phyloP scores from a whole-genome alignment of 2,329 filamentous ascomycete species.

The Byssochlamys sp. region DNA sequence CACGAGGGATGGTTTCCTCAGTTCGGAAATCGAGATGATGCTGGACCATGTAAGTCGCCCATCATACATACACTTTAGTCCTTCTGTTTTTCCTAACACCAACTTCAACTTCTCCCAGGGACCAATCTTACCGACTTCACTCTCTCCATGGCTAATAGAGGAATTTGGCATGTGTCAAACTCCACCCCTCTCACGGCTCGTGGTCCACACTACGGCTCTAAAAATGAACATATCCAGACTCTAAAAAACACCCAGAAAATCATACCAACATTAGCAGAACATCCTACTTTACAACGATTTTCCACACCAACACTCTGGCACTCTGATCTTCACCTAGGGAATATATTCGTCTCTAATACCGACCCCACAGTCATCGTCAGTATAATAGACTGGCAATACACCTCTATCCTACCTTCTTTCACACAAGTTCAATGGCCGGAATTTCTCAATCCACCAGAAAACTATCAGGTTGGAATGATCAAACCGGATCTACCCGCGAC shows the following conservation, averaged over 20 bases:
- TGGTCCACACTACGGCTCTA: constrained; percentile 9
- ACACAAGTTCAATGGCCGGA: constrained; percentile 11
- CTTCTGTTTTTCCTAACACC: not conserved
- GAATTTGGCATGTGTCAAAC: constrained; percentile 5
- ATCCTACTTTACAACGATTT: not conserved
- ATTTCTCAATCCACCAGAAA: constrained; percentile 11
- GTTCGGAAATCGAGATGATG: constrained; percentile 4
- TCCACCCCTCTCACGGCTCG: constrained; percentile 3
- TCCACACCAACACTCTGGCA: constrained; percentile 13
- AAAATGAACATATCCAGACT: constrained; percentile 5
- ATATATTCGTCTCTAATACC: constrained; percentile 12
- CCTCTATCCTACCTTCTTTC: constrained; percentile 11
- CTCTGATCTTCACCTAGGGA: constrained; percentile 12
- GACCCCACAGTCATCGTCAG: constrained; percentile 10
- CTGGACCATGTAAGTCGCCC: constrained; percentile 10
- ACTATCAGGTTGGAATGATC: constrained; percentile 10
- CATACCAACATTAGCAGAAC: constrained; percentile 3
- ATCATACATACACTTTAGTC: too few species aligned
- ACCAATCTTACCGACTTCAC: constrained; percentile 6
- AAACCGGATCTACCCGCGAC: constrained; percentile 12
- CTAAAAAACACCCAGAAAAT: constrained; percentile 3
- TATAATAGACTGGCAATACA: constrained; percentile 16
- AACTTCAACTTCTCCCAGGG: constrained; percentile 3
- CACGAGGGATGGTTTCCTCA: constrained; percentile 6
- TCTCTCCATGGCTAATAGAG: constrained; percentile 4